A percentile compares a stretch with the other conserved stretches of the same genome.
phyloP scores from a whole-genome alignment of 2,329 filamentous ascomycete species.

The Venturia aucupariae region DNA sequence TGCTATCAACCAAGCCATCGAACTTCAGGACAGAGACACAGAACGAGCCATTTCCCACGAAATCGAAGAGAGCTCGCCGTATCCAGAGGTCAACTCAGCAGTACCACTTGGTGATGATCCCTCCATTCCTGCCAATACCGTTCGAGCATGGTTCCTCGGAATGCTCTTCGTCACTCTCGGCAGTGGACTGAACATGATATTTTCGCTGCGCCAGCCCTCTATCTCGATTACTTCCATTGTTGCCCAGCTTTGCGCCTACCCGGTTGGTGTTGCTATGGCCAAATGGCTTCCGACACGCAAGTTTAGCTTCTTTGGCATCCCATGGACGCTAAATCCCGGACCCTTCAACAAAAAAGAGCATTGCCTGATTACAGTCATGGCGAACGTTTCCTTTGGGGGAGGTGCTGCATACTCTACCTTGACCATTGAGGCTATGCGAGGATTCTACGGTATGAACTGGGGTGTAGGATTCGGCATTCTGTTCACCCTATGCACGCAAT shows the following conservation, averaged over 20 bases:
- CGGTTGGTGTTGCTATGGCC: slow-evolving; percentile 54
- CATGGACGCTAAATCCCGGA: slow-evolving; percentile 54
- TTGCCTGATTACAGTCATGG: slow-evolving; percentile 51
- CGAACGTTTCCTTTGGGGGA: slow-evolving; percentile 57
- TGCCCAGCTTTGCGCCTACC: slow-evolving; percentile 56
- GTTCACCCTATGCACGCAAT: slow-evolving; percentile 59
- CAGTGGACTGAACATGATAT: slow-evolving; percentile 48
- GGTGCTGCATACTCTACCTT: slow-evolving; percentile 33
- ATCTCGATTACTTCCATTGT: slow-evolving; percentile 53
- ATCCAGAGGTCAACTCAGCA: slow-evolving; percentile 17
- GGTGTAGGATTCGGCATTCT: slow-evolving; percentile 39
- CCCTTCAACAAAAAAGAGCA: slow-evolving; percentile 66
- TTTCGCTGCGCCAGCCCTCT: slow-evolving; percentile 52
- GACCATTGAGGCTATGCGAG: slow-evolving; percentile 13
- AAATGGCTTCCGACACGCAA: slow-evolving; percentile 42
- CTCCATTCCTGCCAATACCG: slow-evolving; percentile 15
- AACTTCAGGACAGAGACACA: slow-evolving; percentile 24
- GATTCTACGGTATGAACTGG: slow-evolving; percentile 53
- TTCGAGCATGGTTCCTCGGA: slow-evolving; percentile 15
- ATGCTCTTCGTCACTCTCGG: slow-evolving; percentile 16
- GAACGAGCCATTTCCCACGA: slow-evolving; percentile 16
- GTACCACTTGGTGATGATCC: slow-evolving; percentile 15
- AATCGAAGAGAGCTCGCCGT: slow-evolving; percentile 17
- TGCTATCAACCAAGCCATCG: slow-evolving; percentile 16
- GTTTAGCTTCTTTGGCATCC: slow-evolving; percentile 44